Evolutionary conservation across 2,329 filamentous ascomycete genomes (phyloP).

Genomic region (Fusarium verrucosum): DNA sequence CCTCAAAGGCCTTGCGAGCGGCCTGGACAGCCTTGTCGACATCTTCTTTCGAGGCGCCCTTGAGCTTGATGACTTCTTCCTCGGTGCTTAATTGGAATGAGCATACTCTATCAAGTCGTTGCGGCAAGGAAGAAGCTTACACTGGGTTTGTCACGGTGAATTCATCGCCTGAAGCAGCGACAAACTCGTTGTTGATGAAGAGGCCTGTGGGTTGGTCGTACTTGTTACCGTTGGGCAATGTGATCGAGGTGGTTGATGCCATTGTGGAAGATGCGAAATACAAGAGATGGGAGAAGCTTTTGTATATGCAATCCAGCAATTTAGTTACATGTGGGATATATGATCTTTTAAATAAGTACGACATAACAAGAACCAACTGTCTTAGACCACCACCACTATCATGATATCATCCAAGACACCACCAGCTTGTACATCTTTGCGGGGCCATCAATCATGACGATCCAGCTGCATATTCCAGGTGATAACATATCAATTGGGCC

Average conservation of each 20-base stretch:
- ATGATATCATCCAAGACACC: not conserved
- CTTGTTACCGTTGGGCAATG: constrained; percentile 43
- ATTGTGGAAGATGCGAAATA: not conserved
- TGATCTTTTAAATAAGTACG: constrained; percentile 13
- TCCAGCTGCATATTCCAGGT: not conserved
- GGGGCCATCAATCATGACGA: constrained; percentile 1
- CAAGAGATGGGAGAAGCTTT: not conserved
- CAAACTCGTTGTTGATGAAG: constrained; percentile 45
- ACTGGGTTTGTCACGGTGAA: constrained; percentile 36
- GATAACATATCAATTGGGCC: not conserved
- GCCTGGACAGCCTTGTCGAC: constrained; percentile 36
- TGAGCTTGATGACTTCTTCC: constrained; percentile 35
- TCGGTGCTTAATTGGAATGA: constrained; percentile 23
- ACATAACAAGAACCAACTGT: not conserved
- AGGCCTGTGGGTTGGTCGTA: constrained; percentile 52
- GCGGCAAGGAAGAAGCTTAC: not conserved
- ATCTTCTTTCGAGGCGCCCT: constrained; percentile 35
- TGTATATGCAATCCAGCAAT: not conserved
- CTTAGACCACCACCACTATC: not conserved
- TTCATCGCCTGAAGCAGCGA: constrained; percentile 37
- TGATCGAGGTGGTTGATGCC: constrained; percentile 31
- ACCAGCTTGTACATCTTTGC: not conserved
- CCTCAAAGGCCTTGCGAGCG: constrained; percentile 39
- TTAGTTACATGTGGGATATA: not conserved
- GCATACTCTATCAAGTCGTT: not conserved